These are phyloP conservation scores for Amphibolis antarctica DNA, from an alignment of 106 monocot genomes.

Conservation along the genomic window DNA sequence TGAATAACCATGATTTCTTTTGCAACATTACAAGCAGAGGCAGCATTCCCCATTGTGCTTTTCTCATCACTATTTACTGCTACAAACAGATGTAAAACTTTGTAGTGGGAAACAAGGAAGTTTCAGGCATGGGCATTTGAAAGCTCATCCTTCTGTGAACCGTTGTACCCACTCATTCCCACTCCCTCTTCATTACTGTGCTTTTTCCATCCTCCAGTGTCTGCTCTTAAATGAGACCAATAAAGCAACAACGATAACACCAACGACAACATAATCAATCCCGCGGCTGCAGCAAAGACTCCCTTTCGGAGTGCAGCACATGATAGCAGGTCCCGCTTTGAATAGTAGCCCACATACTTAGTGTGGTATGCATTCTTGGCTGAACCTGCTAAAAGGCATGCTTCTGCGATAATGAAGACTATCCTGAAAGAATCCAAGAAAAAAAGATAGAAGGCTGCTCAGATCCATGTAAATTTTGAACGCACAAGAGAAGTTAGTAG, in stretches of 20 bases:
- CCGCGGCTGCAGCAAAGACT: conserved; percentile 73
- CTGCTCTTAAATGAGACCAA: conserved; percentile 48
- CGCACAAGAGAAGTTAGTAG: too few relatives aligned
- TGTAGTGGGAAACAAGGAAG: too few relatives aligned
- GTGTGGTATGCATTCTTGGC: conserved; percentile 96
- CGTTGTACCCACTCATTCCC: conserved; percentile 49
- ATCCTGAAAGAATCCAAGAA: conserved; percentile 29
- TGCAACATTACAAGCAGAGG: too few relatives aligned
- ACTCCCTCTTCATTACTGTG: conserved; percentile 66
- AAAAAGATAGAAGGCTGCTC: neutral
- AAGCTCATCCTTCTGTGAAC: conserved; percentile 17
- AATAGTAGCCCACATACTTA: conserved; percentile 65
- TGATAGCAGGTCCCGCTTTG: conserved; percentile 46
- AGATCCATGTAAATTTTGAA: neutral
- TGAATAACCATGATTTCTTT: too few relatives aligned
- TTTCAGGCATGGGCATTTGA: conserved; percentile 16
- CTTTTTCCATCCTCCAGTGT: conserved; percentile 62
- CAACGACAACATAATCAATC: conserved; percentile 46
- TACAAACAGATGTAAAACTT: too few relatives aligned
- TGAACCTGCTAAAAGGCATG: conserved; percentile 77
- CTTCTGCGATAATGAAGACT: conserved; percentile 64
- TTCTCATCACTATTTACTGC: too few relatives aligned
- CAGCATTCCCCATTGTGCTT: too few relatives aligned
- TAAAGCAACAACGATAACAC: conserved; percentile 36
- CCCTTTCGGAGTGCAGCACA: conserved; percentile 75